A percentile compares a stretch with the other conserved stretches of the same genome.
Evolutionary conservation across 2,329 filamentous ascomycete species (phyloP).

Genomic region (Cordyceps cicadae): DNA sequence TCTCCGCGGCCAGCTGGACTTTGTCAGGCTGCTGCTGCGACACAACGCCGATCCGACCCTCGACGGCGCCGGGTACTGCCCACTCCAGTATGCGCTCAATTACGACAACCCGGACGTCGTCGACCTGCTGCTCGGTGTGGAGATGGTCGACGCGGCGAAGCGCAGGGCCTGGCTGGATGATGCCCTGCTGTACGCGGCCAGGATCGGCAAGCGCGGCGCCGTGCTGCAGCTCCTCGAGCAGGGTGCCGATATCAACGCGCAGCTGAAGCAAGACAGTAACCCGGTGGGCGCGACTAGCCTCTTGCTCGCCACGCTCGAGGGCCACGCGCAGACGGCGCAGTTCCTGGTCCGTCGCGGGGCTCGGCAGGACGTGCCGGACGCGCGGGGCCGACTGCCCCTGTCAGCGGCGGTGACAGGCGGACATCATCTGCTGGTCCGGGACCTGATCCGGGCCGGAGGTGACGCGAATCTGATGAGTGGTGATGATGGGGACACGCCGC

Average conservation of each 20-base stretch:
- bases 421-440: slow-evolving; percentile 1
- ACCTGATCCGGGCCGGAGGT: background rate
- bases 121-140: background rate
- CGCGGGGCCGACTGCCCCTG: background rate
- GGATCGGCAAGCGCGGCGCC: background rate
- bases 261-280: background rate
- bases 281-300: background rate
- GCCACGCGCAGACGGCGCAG: slow-evolving; percentile 5
- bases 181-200: background rate
- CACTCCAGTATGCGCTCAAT: background rate
- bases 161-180: background rate
- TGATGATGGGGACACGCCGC: background rate
- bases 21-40: background rate
- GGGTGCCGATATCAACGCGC: background rate
- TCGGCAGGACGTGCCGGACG: background rate
- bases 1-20: background rate
- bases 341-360: slow-evolving; percentile 3
- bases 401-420: background rate
- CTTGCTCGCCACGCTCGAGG: background rate
- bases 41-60: slow-evolving; percentile 3
- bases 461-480: slow-evolving; percentile 2
- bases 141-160: background rate
- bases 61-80: background rate
- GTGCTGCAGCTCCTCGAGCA: slow-evolving; percentile 5
- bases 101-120: slow-evolving; percentile 3